Evolutionary conservation across 441 rosid species (phyloP), one percentile per base, ranked within the genome.

Genomic region (Theobroma grandiflorum): DNA sequence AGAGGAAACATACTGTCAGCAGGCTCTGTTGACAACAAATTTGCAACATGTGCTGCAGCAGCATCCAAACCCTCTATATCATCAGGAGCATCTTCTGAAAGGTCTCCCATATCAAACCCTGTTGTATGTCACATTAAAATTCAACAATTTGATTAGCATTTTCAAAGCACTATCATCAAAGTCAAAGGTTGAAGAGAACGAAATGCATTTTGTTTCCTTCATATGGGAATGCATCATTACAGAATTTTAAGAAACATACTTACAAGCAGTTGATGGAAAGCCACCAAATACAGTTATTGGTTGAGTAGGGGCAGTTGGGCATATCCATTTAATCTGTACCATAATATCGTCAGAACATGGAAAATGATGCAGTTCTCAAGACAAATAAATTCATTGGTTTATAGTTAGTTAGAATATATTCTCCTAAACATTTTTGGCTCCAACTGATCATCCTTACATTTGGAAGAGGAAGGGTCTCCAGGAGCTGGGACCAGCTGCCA

Each of bases 41-140:
- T 95, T 74, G 95, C 93, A 76, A 91, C 92, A 88, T 96, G 97
- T 50, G 93, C 89, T 55, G 97, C 98, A 50, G 98, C 89, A 81
- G 97, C 93, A 91, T 96, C 97, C 88, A 96, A 77, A 58, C 99
- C 98, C 81, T 91, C 95, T 71, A 85, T 53, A 83, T 96, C 99
- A 89, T 95, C 98, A 64, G 91, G 86, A 79, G 89, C 94, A 83
- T 93, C 88, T 80, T 92, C 98, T 47, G 91, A 91, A 74, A 95
- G 85, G 79, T 95, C 96, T 77, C 87, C 93, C 67, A 93, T 94
- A 84, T 96, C 94, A 83, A 95, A 96, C 99, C 99, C 99, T 95
- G 86, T 80, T 79, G 78, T 71, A 70, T 57, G 77, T 69, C 75
- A 84, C 69, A 38, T 71, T 38, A 67, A 3, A 15, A 35, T 66